Conservation (phyloP, 352 stramenopile genomes). For the Globisporangium heterothallicum region DNA sequence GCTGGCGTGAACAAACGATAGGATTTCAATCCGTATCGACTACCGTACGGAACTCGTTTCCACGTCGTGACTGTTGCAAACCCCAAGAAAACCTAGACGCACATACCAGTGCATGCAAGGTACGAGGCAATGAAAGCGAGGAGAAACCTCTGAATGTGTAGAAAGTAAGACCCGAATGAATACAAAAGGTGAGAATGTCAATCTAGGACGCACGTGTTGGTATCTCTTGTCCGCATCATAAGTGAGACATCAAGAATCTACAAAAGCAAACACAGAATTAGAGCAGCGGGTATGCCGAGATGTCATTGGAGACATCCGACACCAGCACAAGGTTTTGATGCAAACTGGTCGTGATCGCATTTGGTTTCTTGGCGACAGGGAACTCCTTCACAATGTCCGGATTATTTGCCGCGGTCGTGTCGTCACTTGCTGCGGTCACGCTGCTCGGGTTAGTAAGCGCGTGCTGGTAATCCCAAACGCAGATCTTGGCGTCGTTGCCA, state of each 20-base stretch:
- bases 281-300: conserved; percentile 38
- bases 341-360: conserved; percentile 47
- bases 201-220: no score
- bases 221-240: no score
- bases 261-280: conserved; percentile 11
- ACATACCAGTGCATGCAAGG: conserved; percentile 3
- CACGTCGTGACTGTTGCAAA: conserved; percentile 77
- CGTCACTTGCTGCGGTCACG: conserved; percentile 6
- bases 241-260: no score
- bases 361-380: conserved; percentile 32
- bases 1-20: conserved; percentile 17
- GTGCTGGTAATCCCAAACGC: conserved; percentile 52
- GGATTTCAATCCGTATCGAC: conserved; percentile 80
- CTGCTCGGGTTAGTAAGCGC: conserved; percentile 23
- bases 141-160: neutral
- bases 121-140: neutral
- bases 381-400: conserved; percentile 47
- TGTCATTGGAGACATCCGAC: conserved; percentile 41
- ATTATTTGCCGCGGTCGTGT: conserved; percentile 14
- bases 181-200: neutral
- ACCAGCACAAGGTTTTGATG: conserved; percentile 52
- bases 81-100: conserved; percentile 51
- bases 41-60: conserved; percentile 71
- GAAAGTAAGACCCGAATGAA: neutral
- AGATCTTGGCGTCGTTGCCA: conserved; percentile 65